A percentile compares a stretch with the other conserved stretches of the same genome.
These are phyloP conservation scores for Adiantum capillusveneris DNA, from an alignment of 75 land plant species.

Conservation along the genomic window DNA sequence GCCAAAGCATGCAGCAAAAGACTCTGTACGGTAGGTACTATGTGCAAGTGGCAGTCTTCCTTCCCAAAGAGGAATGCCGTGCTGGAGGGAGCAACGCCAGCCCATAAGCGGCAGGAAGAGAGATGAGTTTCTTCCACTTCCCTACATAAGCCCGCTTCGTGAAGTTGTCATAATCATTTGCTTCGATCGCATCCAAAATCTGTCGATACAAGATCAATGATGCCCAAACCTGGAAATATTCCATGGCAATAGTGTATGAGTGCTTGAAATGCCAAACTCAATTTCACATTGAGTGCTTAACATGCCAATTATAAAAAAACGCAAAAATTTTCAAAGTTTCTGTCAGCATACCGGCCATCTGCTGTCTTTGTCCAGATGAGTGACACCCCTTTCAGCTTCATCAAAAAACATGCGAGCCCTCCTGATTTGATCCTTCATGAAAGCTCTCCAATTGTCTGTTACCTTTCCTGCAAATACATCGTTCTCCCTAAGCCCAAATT, in stretches of 20 bases:
- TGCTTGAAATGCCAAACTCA: too few species aligned
- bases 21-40: too few species aligned
- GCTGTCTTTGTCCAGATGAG: constrained; percentile 66
- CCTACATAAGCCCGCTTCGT: constrained; percentile 73
- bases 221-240: constrained; percentile 67
- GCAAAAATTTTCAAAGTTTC: too few species aligned
- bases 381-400: constrained; percentile 79
- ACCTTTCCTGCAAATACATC: constrained; percentile 72
- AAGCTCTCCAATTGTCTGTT: constrained; percentile 82
- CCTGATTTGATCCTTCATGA: constrained; percentile 79
- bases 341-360: constrained; percentile 91
- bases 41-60: too few species aligned
- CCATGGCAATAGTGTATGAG: too few species aligned
- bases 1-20: too few species aligned
- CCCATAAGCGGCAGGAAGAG: constrained; percentile 54
- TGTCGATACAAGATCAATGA: constrained; percentile 63
- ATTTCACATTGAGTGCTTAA: too few species aligned
- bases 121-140: constrained; percentile 50
- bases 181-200: constrained; percentile 70
- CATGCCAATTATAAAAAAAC: too few species aligned
- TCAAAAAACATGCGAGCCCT: constrained; percentile 81
- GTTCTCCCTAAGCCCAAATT: constrained; percentile 66
- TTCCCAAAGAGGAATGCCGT: too few species aligned
- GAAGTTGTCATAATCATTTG: constrained; percentile 73
- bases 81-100: constrained; percentile 40